Evolutionary conservation across 2,329 filamentous ascomycete species (phyloP).

Genomic region (Calonectria crousiana): DNA sequence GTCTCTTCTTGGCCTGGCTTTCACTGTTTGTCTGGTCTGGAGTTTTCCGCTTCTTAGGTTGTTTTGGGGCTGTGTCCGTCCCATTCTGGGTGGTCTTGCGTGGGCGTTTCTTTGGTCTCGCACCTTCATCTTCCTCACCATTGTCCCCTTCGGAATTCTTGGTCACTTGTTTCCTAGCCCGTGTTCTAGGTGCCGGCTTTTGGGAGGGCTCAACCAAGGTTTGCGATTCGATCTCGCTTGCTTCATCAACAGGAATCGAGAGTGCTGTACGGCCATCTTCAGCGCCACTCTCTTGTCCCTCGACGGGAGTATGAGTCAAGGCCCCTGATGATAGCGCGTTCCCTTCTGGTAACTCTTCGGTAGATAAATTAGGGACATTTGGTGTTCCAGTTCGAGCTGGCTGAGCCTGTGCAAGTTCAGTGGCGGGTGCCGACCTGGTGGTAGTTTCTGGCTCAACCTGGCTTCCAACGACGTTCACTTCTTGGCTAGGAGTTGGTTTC

Average conservation of each 20-base stretch:
- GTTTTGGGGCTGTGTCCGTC: constrained; percentile 32
- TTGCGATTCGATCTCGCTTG: constrained; percentile 25
- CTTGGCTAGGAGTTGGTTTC: neutral
- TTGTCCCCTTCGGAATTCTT: constrained; percentile 28
- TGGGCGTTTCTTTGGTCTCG: constrained; percentile 49
- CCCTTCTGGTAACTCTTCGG: neutral
- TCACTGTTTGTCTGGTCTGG: constrained; percentile 37
- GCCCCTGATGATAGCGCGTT: neutral
- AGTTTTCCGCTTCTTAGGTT: constrained; percentile 45
- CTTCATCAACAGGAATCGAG: constrained; percentile 16
- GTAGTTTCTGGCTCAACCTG: neutral
- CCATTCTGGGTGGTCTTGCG: constrained; percentile 45
- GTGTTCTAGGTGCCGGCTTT: constrained; percentile 31
- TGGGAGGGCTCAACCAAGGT: constrained; percentile 21
- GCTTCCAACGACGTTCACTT: neutral
- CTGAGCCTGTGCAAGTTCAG: constrained; percentile 22
- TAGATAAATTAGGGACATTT: neutral
- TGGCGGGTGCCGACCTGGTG: constrained; percentile 18
- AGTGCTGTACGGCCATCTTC: constrained; percentile 33
- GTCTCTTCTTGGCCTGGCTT: constrained; percentile 45
- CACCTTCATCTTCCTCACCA: constrained; percentile 32
- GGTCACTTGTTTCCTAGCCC: constrained; percentile 32
- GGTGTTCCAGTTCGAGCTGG: neutral
- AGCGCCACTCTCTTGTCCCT: constrained; percentile 25
- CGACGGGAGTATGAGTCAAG: constrained; percentile 30